Base-by-base conservation (phyloP, 106 monocot genomes). In the Platanthera zijinensis region DNA sequence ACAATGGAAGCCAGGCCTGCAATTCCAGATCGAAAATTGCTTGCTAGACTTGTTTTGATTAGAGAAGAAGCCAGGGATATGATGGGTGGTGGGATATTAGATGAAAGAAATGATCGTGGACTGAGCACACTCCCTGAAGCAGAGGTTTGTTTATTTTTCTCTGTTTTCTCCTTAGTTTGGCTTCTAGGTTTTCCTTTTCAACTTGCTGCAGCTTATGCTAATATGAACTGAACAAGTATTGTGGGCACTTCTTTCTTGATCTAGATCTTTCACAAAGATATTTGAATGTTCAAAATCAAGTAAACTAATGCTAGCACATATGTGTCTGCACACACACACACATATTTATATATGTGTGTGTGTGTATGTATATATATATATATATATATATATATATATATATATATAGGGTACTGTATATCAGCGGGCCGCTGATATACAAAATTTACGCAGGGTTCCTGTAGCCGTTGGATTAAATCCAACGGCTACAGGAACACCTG, bases 81-180 rank as follows among this genome's bases (percentile, higher is more conserved):
- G 96, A 90, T 96, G 96, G 96, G 93, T 78, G 96, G 96, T 82
- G 93, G 96, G 15, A 28, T 96, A 78, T 74, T 91, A 78, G 96
- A 96, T 88, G 91, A 93, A 82, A 89, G 96, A 87, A 96, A 93
- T 87, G 78, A 91, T 80, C 89, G 89, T 83, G 93, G 96, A 74
- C 79, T 96, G 45, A 91, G 79, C 78, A 96, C 93, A 49, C 85
- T 96, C 7, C 96, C 96, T 51, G 89, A 96, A 84, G 85, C 96
- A 70, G 96, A 96, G 96, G 96, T 96, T 9, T 69, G 49, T 53
- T 75, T 7, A n/a, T n/a, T 4, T 12, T 67, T 67, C 30, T 67
- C 9, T 10, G 32, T 3, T 30, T 11, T 10, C 4, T 10, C 3
- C 6, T 30, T 28, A 67, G 10, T 32, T 67, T 30, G 3, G 32